These are phyloP conservation scores for Oenanthe javanica DNA, from an alignment of 140 eudicot genomes.

Conservation along the genomic window DNA sequence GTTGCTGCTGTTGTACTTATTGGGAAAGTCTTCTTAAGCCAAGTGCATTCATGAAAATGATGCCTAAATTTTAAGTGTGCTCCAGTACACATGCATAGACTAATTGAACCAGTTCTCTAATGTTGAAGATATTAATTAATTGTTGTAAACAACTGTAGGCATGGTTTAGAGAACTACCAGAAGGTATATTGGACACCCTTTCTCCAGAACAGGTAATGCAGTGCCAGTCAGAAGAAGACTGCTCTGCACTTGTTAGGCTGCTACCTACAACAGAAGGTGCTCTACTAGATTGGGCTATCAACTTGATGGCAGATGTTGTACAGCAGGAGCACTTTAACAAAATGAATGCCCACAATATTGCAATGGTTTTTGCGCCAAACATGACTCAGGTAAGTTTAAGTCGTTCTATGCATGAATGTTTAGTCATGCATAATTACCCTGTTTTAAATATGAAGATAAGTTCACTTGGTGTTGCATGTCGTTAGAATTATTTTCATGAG, in stretches of 20 bases:
- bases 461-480: not conserved
- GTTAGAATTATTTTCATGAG: not conserved
- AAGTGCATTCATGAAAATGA: not conserved
- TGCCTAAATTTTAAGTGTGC: not conserved
- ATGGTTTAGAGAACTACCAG: constrained; percentile 87
- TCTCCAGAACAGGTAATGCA: constrained; percentile 77
- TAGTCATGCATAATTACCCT: no score
- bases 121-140: not conserved
- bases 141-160: constrained; percentile 32
- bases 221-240: constrained; percentile 73
- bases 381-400: constrained; percentile 67
- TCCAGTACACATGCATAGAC: not conserved
- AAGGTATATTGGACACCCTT: constrained; percentile 68
- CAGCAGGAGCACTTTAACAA: constrained; percentile 71
- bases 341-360: constrained; percentile 85
- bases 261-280: constrained; percentile 78
- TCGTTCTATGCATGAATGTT: not conserved
- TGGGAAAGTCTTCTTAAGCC: not conserved
- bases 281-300: constrained; percentile 79
- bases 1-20: not conserved
- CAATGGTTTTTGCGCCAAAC: constrained; percentile 89
- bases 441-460: no score
- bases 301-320: constrained; percentile 89
- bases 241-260: constrained; percentile 50
- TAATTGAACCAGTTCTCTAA: not conserved